Conservation (phyloP, 2,329 filamentous ascomycete genomes). For the Harringtonia lauricola region DNA sequence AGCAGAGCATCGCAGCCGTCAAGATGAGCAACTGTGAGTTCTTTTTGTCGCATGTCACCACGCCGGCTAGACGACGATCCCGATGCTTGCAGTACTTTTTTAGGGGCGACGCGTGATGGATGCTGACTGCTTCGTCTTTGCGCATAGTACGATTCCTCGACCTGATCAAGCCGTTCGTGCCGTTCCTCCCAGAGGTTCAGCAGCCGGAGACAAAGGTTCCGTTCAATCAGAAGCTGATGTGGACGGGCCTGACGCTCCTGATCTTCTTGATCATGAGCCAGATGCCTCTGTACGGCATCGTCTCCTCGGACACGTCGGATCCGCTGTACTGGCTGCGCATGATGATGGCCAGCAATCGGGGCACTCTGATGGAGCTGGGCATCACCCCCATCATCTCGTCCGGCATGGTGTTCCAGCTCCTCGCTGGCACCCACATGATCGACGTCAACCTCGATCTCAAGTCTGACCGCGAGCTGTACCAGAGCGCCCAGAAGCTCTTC, state of each 20-base stretch:
- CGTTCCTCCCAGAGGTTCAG: constrained; percentile 98
- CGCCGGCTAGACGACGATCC: background rate
- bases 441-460: constrained; percentile 99
- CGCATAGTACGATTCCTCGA: constrained; percentile 93
- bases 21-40: constrained; percentile 27
- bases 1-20: constrained; percentile 9
- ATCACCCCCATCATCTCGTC: constrained; percentile 99
- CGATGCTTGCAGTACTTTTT: background rate
- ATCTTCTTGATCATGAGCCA: constrained; percentile 99
- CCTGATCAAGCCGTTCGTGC: constrained; percentile 98
- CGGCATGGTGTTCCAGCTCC: constrained; percentile 99
- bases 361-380: constrained; percentile 91
- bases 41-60: background rate
- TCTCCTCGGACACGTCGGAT: constrained; percentile 96
- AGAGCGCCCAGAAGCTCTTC: constrained; percentile 98
- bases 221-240: constrained; percentile 98
- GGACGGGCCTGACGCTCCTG: constrained; percentile 85
- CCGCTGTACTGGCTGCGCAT: constrained; percentile 99
- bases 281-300: constrained; percentile 98
- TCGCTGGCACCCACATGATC: constrained; percentile 98
- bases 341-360: constrained; percentile 98
- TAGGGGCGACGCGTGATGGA: background rate
- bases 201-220: constrained; percentile 96
- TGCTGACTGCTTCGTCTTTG: background rate
- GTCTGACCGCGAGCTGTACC: constrained; percentile 98